Conservation (phyloP, 2,329 filamentous ascomycete species). For the Juglanconis oblonga region DNA sequence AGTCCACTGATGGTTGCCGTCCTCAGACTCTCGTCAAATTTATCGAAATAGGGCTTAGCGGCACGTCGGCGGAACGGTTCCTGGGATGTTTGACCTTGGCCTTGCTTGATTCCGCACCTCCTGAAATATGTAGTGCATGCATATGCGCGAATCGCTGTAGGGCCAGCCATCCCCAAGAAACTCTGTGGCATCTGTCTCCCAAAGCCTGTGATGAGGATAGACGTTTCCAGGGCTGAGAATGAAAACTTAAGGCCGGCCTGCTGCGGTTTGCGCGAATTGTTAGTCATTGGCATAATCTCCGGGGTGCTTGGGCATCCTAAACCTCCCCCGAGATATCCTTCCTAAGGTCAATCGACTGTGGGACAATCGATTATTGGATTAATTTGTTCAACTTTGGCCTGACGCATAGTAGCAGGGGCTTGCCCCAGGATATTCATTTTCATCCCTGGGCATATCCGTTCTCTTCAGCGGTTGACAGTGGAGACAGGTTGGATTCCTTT, state of each 20-base stretch:
- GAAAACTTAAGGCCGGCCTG: not conserved
- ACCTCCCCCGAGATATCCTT: no score
- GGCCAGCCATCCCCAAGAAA: not conserved
- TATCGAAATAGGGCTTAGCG: slow-evolving; percentile 38
- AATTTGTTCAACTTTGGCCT: no score
- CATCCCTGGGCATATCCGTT: no score
- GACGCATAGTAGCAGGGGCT: no score
- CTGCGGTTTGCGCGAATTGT: no score
- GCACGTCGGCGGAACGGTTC: slow-evolving; percentile 7
- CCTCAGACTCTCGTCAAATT: slow-evolving; percentile 33
- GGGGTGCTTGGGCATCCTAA: no score
- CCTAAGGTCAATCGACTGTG: no score
- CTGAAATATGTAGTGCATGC: not conserved
- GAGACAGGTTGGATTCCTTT: no score
- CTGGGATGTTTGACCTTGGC: not conserved
- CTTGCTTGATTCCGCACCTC: not conserved
- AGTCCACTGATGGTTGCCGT: not conserved
- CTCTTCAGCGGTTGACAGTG: no score
- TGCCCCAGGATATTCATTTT: no score
- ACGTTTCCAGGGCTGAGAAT: not conserved
- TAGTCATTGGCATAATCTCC: no score
- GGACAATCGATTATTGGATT: no score
- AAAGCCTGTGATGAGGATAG: not conserved
- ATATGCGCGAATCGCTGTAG: not conserved
- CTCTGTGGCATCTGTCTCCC: not conserved